Evolutionary conservation across 2,329 filamentous ascomycete species (phyloP), one percentile per base, ranked within the genome.

Genomic region (Juglanconis sp.): DNA sequence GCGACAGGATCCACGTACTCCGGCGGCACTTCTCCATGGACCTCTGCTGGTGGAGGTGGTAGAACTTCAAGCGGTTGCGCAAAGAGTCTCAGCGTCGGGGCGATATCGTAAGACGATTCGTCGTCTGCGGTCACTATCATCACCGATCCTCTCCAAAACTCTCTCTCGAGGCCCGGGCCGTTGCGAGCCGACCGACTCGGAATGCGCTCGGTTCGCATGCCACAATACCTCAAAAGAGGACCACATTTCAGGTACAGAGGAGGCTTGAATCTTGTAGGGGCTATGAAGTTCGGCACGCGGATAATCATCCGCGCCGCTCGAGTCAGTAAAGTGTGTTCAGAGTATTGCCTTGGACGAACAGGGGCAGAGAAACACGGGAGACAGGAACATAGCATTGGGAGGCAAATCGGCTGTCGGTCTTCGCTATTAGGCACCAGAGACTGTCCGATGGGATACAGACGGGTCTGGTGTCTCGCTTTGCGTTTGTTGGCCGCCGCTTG

Each of bases 71-170:
- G 89, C 1, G 92, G 89, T 70, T 97, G 93, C 6, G 89, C 87
- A 72, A 98, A 99, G 4, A 99, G 74, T 48, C 93, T 85, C 65
- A 99, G 77, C 0, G 84, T 90, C 4, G 95, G 95, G 0, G 83
- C 83, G 52, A 91, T 87, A 49, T 87, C 85, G 69, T 97, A 96
- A 0, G 89, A 90, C 2, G 94, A 98, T 46, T 89, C 84, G 2
- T 85, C 82, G 69, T 99, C 94, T 56, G 87, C 83, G 0, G 95
- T 98, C 30, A 99, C 92, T 68, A 99, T 96, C 91, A 99, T 92
- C 60, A 98, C 83, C 62, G 87, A 96, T 5, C 95, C 95, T 72
- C 93, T 86, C 95, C 95, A 99, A 24, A 94, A 87, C 68, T 96
- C 91, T 55, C 86, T 84, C 48, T 91, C 87, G 0, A 69, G 57